phyloP scores from a whole-genome alignment of 2,329 filamentous ascomycete genomes.

The Fonsecaea pugnacius region DNA sequence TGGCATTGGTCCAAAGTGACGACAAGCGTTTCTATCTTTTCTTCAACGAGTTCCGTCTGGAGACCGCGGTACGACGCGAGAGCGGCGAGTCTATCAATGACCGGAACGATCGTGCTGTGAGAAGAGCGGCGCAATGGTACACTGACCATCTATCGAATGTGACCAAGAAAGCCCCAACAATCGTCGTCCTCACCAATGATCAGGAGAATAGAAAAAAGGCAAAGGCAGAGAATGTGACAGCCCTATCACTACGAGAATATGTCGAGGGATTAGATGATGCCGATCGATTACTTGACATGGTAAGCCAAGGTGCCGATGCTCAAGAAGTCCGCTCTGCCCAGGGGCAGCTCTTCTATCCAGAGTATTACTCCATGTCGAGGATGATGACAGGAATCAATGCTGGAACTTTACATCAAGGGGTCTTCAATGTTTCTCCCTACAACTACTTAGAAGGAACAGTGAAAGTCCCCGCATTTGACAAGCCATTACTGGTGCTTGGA shows the following conservation, averaged over 20 bases:
- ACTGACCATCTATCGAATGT: conserved; percentile 72
- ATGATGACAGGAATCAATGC: conserved; percentile 93
- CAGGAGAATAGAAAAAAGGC: conserved; percentile 84
- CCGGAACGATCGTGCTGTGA: conserved; percentile 89
- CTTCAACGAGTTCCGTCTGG: conserved; percentile 95
- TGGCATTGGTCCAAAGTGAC: conserved; percentile 89
- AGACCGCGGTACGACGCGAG: conserved; percentile 80
- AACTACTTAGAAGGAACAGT: conserved; percentile 96
- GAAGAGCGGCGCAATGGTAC: conserved; percentile 88
- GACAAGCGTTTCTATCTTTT: conserved; percentile 98
- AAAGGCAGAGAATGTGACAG: conserved; percentile 72
- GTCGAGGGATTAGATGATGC: conserved; percentile 82
- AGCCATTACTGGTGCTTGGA: conserved; percentile 82
- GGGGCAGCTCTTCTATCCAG: conserved; percentile 77
- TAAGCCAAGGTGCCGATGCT: conserved; percentile 75
- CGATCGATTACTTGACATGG: conserved; percentile 88
- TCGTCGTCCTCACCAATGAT: conserved; percentile 95
- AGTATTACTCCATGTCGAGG: conserved; percentile 85
- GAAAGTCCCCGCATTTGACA: conserved; percentile 86
- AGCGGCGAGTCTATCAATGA: conserved; percentile 90
- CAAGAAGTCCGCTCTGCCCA: conserved; percentile 68
- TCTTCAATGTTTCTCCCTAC: conserved; percentile 95
- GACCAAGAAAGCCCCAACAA: conserved; percentile 66
- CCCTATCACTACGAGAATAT: conserved; percentile 73
- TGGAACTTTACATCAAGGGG: conserved; percentile 87